These are phyloP conservation scores for Lichenothelia convexa DNA, from an alignment of 495 filamentous ascomycete genomes.

Conservation along the genomic window DNA sequence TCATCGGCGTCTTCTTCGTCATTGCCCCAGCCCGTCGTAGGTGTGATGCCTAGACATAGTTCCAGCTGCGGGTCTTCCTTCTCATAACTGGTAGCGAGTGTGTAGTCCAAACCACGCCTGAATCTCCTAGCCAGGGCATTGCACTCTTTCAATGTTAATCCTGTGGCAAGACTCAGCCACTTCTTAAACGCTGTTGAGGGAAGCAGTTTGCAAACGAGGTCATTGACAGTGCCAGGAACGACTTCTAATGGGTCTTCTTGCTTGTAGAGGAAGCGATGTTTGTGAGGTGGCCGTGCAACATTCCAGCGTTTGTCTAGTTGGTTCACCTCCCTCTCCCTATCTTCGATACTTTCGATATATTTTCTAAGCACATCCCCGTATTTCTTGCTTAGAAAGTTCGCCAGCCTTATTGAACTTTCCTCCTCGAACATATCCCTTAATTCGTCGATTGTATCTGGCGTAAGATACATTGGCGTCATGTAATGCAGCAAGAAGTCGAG, in stretches of 20 bases:
- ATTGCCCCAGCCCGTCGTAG: constrained; percentile 60
- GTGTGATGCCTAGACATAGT: constrained; percentile 67
- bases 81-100: constrained; percentile 68
- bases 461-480: constrained; percentile 78
- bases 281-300: constrained; percentile 64
- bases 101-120: constrained; percentile 75
- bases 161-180: constrained; percentile 71
- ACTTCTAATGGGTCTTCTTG: constrained; percentile 59
- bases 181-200: constrained; percentile 76
- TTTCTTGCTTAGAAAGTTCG: constrained; percentile 56
- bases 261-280: constrained; percentile 79
- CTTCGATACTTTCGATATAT: constrained; percentile 49
- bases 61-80: constrained; percentile 67
- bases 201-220: too few relatives aligned
- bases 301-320: constrained; percentile 22
- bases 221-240: too few relatives aligned
- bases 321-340: constrained; percentile 25
- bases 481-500: constrained; percentile 77
- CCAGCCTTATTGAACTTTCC: constrained; percentile 62
- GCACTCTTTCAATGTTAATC: constrained; percentile 41
- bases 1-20: constrained; percentile 23
- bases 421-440: constrained; percentile 61
- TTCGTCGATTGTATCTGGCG: constrained; percentile 75
- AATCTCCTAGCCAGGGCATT: constrained; percentile 63
- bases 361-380: constrained; percentile 49